phyloP scores from a whole-genome alignment of 805 yeast genomes.

The Maudiozyma saulgeensis region DNA sequence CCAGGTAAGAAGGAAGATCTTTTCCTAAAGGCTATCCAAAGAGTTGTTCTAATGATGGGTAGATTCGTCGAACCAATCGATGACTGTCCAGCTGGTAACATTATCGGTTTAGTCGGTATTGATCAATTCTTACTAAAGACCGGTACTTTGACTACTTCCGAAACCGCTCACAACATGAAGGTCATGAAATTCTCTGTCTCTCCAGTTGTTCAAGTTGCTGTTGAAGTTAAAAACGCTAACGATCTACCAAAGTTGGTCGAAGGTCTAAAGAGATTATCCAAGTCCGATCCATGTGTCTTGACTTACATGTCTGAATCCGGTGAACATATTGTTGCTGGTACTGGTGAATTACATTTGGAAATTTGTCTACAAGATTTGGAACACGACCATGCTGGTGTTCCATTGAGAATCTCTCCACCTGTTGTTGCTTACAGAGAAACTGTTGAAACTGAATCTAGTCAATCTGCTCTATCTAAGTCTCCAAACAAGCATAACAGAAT shows the following conservation, averaged over 20 bases:
- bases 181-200: conserved; percentile 99
- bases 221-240: conserved; percentile 98
- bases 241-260: conserved; percentile 99
- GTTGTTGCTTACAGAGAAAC: conserved; percentile 99
- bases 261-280: conserved; percentile 99
- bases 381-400: conserved; percentile 99
- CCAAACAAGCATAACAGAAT: conserved; percentile 99
- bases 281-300: conserved; percentile 98
- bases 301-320: conserved; percentile 83
- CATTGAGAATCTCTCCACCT: conserved; percentile 95
- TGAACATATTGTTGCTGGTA: conserved; percentile 99
- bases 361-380: conserved; percentile 93
- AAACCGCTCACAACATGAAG: conserved; percentile 97
- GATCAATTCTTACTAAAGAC: conserved; percentile 99
- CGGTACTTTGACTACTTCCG: conserved; percentile 97
- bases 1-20: conserved; percentile 98
- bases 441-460: conserved; percentile 85
- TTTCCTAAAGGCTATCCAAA: conserved; percentile 94
- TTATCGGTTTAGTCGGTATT: conserved; percentile 98
- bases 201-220: conserved; percentile 99
- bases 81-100: conserved; percentile 99
- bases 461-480: conserved; percentile 95
- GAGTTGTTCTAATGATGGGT: conserved; percentile 99
- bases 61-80: conserved; percentile 95
- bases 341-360: conserved; percentile 99